Base-by-base conservation (phyloP, 1,139 yeast genomes). In the Wickerhamomyces sp. region DNA sequence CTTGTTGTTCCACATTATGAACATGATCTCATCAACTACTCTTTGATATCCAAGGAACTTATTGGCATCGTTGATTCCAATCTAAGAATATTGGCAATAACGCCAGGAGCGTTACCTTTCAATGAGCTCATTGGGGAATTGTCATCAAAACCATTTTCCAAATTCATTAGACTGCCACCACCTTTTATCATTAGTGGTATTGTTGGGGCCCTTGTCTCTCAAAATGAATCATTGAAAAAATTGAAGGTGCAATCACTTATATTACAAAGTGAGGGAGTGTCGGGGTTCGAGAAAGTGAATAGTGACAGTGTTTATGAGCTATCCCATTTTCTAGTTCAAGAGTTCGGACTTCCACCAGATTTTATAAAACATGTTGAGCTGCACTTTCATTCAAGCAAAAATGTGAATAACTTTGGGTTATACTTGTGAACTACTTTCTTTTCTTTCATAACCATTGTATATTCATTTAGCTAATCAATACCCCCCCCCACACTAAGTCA, bases 181-280 rank as follows among this genome's bases (percentile, higher is more conserved):
- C 84, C 84, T 0, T 78, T 73, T 52, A 66, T 69, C 36, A 60
- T 78, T 21, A 72, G 81, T 0, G 84, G 84, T 0, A 63, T 70
- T 13, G 48, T 69, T 1, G 83, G 74, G 0, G 58, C 78, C 0
- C 30, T 75, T 3, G 48, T 64, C 1, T 61, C 77, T 2, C 45
- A 47, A 7, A 46, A 56, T 0, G 45, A 48, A 15, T 3, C 35
- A 4, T 12, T 25, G 4, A 33, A 30, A 1, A 40, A 21, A 31
- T 13, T 14, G 5, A 18, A 25, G 15, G 36, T 47, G 5, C 18
- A 27, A 3, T 34, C 36, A 1, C 49, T 76, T 12, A 65, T 68
- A 0, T 58, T 75, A 43, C 68, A 74, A 46, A 68, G 80, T 13
- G 82, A 76, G 54, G 82, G 83, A 17, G 78, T 74, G 33, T 64